These are phyloP conservation scores for Poteriospumella lacustris DNA, from an alignment of 108 stramenopile species.

Conservation along the genomic window DNA sequence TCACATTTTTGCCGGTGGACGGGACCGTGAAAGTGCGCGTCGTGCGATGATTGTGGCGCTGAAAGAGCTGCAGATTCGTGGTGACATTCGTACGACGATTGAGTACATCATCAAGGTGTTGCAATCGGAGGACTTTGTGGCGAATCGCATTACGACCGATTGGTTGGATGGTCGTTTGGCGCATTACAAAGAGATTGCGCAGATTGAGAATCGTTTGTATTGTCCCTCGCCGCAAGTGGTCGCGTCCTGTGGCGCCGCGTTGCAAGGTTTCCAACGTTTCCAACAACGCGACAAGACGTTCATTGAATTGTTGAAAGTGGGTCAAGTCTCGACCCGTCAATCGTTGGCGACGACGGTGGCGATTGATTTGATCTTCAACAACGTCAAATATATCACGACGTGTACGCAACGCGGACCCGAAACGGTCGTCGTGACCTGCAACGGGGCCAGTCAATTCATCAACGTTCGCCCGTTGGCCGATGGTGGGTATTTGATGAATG, in stretches of 20 bases:
- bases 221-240: conserved; percentile 34
- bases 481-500: conserved; percentile 86
- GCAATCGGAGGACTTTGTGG: conserved; percentile 82
- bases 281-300: conserved; percentile 62
- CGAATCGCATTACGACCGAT: conserved; percentile 90
- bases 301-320: conserved; percentile 67
- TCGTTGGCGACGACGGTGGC: conserved; percentile 6
- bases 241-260: conserved; percentile 48
- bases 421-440: conserved; percentile 57
- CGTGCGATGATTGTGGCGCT: conserved; percentile 91
- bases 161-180: conserved; percentile 94
- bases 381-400: conserved; percentile 77
- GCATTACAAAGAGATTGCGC: conserved; percentile 24
- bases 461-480: conserved; percentile 73
- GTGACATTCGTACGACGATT: conserved; percentile 95
- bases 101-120: conserved; percentile 95
- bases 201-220: conserved; percentile 25
- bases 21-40: conserved; percentile 85
- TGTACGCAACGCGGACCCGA: conserved; percentile 66
- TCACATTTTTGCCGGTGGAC: conserved; percentile 92
- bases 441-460: conserved; percentile 36
- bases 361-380: conserved; percentile 84
- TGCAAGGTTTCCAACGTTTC: conserved; percentile 38
- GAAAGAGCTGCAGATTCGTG: conserved; percentile 93
- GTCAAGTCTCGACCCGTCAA: conserved; percentile 71